These are phyloP conservation scores for Vicia faba DNA, from an alignment of 306 rosid species.

Conservation along the genomic window DNA sequence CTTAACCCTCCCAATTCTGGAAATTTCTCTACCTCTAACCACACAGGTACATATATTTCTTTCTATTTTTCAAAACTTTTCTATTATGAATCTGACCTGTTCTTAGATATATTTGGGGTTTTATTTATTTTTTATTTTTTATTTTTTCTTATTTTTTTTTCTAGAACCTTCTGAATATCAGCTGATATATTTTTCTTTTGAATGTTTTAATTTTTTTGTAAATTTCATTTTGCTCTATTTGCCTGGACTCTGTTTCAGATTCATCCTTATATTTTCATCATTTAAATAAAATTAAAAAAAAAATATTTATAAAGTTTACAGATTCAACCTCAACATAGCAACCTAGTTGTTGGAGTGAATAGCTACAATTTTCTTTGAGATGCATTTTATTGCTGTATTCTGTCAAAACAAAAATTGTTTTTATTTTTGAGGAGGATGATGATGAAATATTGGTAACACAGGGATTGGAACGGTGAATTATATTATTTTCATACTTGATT, in stretches of 20 bases:
- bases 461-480: slow-evolving; percentile 63
- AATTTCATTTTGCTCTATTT: slow-evolving; percentile 26
- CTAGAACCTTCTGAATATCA: slow-evolving; percentile 12
- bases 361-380: slow-evolving; percentile 34
- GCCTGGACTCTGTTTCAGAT: slow-evolving; percentile 22
- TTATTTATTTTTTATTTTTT: background rate
- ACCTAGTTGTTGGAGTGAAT: slow-evolving; percentile 12
- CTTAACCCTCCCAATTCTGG: slow-evolving; percentile 19
- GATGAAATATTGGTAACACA: slow-evolving; percentile 26
- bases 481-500: slow-evolving; percentile 57
- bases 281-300: background rate
- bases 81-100: slow-evolving; percentile 36
- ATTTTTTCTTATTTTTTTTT: background rate
- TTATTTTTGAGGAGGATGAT: background rate
- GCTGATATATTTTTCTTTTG: background rate
- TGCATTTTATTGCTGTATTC: slow-evolving; percentile 30
- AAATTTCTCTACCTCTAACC: background rate
- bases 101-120: slow-evolving; percentile 29
- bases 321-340: slow-evolving; percentile 22
- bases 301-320: background rate
- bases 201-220: background rate
- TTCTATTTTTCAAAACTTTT: background rate
- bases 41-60: slow-evolving; percentile 32
- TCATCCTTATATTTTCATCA: slow-evolving; percentile 15
- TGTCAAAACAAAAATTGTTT: slow-evolving; percentile 9